Conservation (phyloP, 164 flowering plant species). For the Santalum album region DNA sequence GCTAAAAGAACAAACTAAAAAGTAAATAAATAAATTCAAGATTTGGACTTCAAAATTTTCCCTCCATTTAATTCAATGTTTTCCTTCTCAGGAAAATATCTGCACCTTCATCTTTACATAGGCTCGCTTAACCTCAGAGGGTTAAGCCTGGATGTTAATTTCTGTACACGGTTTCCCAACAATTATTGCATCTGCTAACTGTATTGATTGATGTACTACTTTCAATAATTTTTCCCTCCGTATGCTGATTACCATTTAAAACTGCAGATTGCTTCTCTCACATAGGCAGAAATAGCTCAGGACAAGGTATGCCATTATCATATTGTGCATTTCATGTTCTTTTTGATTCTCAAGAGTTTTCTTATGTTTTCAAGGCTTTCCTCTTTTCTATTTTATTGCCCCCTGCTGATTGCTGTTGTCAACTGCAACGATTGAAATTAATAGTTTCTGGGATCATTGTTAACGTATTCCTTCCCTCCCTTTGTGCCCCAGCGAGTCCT, state of each 20-base stretch:
- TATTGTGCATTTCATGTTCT: neutral
- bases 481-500: slow-evolving; percentile 38
- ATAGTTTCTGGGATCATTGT: neutral
- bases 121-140: no score
- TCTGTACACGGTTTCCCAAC: no score
- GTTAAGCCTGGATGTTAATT: no score
- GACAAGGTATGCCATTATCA: slow-evolving; percentile 42
- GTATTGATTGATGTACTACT: no score
- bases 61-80: no score
- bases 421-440: neutral
- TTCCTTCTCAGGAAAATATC: no score
- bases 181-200: no score
- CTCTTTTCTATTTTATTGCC: neutral
- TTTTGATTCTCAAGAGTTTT: neutral
- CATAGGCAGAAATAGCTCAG: slow-evolving; percentile 37
- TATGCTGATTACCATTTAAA: slow-evolving; percentile 11
- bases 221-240: no score
- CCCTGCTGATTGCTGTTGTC: neutral
- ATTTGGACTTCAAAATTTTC: no score
- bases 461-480: slow-evolving; percentile 6
- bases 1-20: no score
- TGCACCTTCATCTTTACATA: no score
- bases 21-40: no score
- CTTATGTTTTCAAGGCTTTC: neutral
- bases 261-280: slow-evolving; percentile 81